Evolutionary conservation across 78 protist species (phyloP).

Genomic region (Dictyostelium purpureum): DNA sequence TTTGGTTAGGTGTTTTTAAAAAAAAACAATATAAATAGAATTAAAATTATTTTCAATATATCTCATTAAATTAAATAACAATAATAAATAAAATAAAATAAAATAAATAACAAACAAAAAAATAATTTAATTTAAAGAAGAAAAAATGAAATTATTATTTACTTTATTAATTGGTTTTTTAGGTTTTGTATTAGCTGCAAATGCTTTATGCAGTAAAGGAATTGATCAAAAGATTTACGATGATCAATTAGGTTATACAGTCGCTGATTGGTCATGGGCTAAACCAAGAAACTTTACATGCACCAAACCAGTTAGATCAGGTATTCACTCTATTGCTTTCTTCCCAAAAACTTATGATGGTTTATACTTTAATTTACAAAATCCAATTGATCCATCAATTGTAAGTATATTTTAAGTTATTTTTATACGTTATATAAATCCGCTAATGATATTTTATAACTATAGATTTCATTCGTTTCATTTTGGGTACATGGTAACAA

Average conservation of each 20-base stretch:
- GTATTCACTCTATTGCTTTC: slow-evolving; percentile 38
- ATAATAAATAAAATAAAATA: neutral
- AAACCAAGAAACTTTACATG: neutral
- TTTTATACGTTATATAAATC: too few species aligned
- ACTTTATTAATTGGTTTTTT: neutral
- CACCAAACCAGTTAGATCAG: slow-evolving; percentile 13
- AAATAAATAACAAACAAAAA: neutral
- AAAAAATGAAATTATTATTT: slow-evolving; percentile 27
- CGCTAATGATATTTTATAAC: too few species aligned
- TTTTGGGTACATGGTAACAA: slow-evolving; percentile 47
- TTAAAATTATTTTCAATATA: neutral
- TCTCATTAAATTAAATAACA: neutral
- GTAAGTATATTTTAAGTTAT: too few species aligned
- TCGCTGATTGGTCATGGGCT: slow-evolving; percentile 59
- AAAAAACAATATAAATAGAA: neutral
- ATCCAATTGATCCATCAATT: slow-evolving; percentile 57
- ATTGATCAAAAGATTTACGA: slow-evolving; percentile 28
- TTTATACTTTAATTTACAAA: slow-evolving; percentile 14
- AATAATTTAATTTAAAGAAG: neutral
- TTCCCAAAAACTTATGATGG: slow-evolving; percentile 47
- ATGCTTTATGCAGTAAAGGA: slow-evolving; percentile 7
- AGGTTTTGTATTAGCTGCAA: neutral
- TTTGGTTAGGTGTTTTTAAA: neutral
- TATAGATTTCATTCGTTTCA: neutral
- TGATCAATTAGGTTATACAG: slow-evolving; percentile 2